Conservation (phyloP, 2,329 filamentous ascomycete genomes). For the Cercospora nicotianae region DNA sequence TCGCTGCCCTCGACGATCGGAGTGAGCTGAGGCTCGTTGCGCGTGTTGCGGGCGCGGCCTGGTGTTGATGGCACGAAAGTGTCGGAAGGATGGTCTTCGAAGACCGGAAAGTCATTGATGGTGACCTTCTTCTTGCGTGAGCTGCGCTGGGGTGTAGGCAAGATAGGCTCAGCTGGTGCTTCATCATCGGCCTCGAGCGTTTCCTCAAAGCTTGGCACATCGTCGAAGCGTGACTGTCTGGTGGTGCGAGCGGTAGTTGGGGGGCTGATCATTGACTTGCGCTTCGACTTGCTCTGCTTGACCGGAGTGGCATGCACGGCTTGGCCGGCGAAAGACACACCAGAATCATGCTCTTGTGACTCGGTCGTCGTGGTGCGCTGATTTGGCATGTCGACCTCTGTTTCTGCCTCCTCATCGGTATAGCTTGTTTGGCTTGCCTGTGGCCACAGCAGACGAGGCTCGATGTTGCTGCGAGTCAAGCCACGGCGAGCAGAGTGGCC, state of each 20-base stretch:
- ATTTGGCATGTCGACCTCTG: conserved; percentile 49
- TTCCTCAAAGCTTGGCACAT: conserved; percentile 25
- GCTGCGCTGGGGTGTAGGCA: conserved; percentile 26
- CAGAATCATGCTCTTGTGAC: conserved; percentile 1
- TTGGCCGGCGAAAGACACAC: conserved; percentile 1
- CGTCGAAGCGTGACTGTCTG: conserved; percentile 22
- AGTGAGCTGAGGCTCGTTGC: conserved; percentile 17
- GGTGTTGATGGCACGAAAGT: conserved; percentile 12
- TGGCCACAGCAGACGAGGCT: conserved; percentile 62
- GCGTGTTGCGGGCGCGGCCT: conserved; percentile 35
- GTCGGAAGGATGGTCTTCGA: conserved; percentile 33
- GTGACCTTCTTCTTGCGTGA: conserved; percentile 35
- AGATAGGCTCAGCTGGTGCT: neutral
- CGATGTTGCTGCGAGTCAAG: conserved; percentile 67
- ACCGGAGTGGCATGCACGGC: conserved; percentile 20
- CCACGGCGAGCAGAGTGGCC: conserved; percentile 48
- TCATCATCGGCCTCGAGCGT: conserved; percentile 15
- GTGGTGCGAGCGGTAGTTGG: conserved; percentile 22
- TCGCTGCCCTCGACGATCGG: conserved; percentile 49
- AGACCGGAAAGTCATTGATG: conserved; percentile 25
- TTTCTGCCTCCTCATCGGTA: conserved; percentile 59
- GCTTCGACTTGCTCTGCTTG: conserved; percentile 18
- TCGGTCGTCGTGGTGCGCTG: conserved; percentile 16
- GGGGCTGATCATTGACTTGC: conserved; percentile 22
- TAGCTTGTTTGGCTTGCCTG: conserved; percentile 42